These are phyloP conservation scores for Acanthamoeba royreba DNA, from an alignment of 208 protist species.

Conservation along the genomic window DNA sequence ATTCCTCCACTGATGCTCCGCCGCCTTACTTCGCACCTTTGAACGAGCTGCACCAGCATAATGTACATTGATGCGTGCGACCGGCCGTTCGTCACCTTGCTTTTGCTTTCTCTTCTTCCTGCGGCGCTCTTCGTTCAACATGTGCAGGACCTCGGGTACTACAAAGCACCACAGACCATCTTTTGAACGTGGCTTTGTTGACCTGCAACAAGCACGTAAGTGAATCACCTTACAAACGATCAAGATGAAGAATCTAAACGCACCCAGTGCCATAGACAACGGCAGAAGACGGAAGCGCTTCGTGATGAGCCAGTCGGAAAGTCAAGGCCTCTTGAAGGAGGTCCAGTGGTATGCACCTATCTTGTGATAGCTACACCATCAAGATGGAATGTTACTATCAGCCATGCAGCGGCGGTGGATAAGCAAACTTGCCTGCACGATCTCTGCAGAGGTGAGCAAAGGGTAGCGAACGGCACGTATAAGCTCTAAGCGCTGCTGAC, in stretches of 20 bases:
- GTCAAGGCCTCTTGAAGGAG: neutral
- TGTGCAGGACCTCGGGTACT: neutral
- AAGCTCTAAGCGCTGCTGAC: neutral
- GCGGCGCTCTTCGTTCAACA: neutral
- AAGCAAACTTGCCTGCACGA: neutral
- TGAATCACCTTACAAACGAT: too few species aligned
- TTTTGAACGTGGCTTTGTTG: neutral
- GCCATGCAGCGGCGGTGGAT: neutral
- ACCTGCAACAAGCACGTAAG: too few species aligned
- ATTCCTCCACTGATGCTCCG: neutral
- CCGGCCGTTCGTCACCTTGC: neutral
- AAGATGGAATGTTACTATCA: neutral
- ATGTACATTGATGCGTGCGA: neutral
- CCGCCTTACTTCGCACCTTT: neutral
- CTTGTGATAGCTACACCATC: neutral
- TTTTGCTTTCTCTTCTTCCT: neutral
- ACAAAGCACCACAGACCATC: neutral
- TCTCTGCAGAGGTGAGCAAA: neutral
- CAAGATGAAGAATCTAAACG: too few species aligned
- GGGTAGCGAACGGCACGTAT: neutral
- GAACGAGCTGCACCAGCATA: neutral
- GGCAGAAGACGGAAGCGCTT: neutral
- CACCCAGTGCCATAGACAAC: neutral
- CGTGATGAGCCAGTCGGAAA: neutral
- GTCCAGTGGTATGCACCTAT: neutral